A percentile compares a stretch with the other conserved stretches of the same genome.
Conservation (phyloP, 208 protist species). For the Trypanosoma conorhini region DNA sequence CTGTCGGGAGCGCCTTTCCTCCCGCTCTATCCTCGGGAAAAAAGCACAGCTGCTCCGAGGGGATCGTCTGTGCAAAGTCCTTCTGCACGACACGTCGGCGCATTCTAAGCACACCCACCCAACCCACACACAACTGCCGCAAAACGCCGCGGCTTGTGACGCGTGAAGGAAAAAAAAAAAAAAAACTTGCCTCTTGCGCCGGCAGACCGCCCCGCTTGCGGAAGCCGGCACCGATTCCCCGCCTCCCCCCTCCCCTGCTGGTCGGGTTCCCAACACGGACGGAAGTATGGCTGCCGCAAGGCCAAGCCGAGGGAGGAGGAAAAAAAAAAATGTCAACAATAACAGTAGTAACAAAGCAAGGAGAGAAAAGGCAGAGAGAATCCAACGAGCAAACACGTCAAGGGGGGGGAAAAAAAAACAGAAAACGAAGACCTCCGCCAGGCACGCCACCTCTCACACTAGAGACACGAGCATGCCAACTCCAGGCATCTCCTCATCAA, state of each 20-base stretch:
- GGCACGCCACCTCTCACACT: not conserved
- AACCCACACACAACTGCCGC: not conserved
- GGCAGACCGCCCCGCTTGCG: not conserved
- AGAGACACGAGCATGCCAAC: slow-evolving; percentile 10
- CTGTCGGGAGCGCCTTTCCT: not conserved
- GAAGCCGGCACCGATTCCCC: not conserved
- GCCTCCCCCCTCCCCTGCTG: not conserved
- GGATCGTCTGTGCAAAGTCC: slow-evolving; percentile 8
- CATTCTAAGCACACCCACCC: slow-evolving; percentile 1
- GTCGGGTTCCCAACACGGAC: not conserved
- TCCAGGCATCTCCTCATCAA: not conserved
- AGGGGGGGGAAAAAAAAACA: not conserved
- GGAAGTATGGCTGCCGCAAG: not conserved
- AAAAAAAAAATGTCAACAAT: no score
- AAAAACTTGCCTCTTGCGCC: not conserved
- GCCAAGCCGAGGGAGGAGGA: not conserved
- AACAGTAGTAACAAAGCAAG: slow-evolving; percentile 25
- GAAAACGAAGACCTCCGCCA: not conserved
- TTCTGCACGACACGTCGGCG: not conserved
- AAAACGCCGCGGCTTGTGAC: not conserved
- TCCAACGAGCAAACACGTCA: not conserved
- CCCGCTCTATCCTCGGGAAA: slow-evolving; percentile 16
- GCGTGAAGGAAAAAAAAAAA: not conserved
- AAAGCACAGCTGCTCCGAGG: not conserved
- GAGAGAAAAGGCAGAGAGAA: slow-evolving; percentile 7